A percentile compares a stretch with the other conserved stretches of the same genome.
Evolutionary conservation across 306 rosid genomes (phyloP).

Genomic region (Mimosa bimucronata): DNA sequence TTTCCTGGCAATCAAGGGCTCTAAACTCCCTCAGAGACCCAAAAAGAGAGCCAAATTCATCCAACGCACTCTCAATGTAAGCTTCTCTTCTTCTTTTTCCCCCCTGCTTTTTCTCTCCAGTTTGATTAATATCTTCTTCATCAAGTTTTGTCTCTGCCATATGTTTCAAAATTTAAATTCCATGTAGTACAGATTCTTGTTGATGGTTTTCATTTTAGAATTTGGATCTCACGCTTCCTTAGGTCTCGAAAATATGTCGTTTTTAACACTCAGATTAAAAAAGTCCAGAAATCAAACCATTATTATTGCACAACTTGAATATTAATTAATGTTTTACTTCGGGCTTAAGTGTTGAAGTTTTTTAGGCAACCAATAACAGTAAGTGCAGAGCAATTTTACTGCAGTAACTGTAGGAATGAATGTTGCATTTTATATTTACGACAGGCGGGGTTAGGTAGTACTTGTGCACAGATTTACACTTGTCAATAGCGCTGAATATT

Average conservation of each 20-base stretch:
- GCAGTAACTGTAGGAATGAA: not conserved
- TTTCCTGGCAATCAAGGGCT: slow-evolving; percentile 86
- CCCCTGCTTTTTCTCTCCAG: not conserved
- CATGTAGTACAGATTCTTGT: not conserved
- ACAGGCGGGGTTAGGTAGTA: not conserved
- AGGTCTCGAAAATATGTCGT: not conserved
- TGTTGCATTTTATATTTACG: not conserved
- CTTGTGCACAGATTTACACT: slow-evolving; percentile 19
- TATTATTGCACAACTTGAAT: not conserved
- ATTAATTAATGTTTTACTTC: not conserved
- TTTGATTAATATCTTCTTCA: not conserved
- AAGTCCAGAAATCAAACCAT: not conserved
- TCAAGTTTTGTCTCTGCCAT: not conserved
- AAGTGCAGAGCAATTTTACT: not conserved
- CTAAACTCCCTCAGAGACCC: slow-evolving; percentile 92
- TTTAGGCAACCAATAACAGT: not conserved
- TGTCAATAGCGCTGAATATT: not conserved
- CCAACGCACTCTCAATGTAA: slow-evolving; percentile 93
- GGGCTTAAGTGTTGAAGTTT: not conserved
- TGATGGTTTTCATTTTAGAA: slow-evolving; percentile 2
- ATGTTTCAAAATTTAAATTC: too few relatives aligned
- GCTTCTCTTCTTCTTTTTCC: slow-evolving; percentile 32
- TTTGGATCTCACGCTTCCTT: not conserved
- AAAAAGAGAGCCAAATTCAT: slow-evolving; percentile 85
- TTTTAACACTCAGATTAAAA: not conserved